Evolutionary conservation across 2,329 filamentous ascomycete species (phyloP), one percentile per base, ranked within the genome.

Genomic region (Alternaria novae-zelandiae): DNA sequence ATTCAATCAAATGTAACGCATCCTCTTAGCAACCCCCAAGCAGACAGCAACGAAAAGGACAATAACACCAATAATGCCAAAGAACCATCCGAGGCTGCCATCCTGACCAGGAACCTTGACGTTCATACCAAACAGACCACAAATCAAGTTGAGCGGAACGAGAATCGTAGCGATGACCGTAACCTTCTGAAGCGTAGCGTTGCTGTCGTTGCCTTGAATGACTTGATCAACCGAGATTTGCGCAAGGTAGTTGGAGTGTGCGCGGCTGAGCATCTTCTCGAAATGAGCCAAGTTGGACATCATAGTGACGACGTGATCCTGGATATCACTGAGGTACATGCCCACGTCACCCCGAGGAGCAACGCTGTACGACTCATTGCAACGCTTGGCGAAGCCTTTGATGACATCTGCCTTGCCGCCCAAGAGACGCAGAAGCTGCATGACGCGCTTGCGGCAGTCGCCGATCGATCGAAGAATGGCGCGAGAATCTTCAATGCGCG

Each of bases 241-340:
- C 1, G 96, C 95, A 41, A 99, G 87, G 77, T 99, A 98, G 80
- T 98, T 99, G 84, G 91, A 93, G 83, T 99, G 96, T 3, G 92
- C 92, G 21, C 96, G 91, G 26, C 91, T 94, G 54, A 99, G 87
- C 87, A 99, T 97, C 86, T 98, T 98, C 80, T 99, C 96, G 72
- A 97, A 97, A 79, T 99, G 96, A 1, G 89, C 89, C 72, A 99
- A 82, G 81, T 97, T 99, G 71, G 92, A 96, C 87, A 97, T 97
- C 95, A 98, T 98, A 49, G 96, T 99, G 63, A 99, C 93, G 57
- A 99, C 95, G 86, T 99, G 96, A 82, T 99, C 96, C 81, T 99
- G 96, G 68, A 99, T 97, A 82, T 99, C 96, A 75, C 93, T 93
- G 36, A 99, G 87, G 78, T 99, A 99, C 74, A 99, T 88, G 21